These are phyloP conservation scores for Avena atlantica DNA, from an alignment of 176 grass and related monocot species.

Conservation along the genomic window DNA sequence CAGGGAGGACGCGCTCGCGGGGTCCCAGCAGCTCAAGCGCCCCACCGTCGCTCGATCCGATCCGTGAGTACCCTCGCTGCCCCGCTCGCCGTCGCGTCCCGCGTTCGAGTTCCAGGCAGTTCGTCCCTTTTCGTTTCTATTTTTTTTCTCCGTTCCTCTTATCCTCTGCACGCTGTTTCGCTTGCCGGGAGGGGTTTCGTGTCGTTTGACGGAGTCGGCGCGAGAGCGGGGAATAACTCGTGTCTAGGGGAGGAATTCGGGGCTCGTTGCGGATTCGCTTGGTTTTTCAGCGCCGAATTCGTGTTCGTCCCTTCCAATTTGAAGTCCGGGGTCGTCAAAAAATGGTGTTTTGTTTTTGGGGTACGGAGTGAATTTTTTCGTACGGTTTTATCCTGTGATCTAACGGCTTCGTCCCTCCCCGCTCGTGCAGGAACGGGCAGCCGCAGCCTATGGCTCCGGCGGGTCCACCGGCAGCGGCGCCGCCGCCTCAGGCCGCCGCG, in stretches of 20 bases:
- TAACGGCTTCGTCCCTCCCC: slow-evolving; percentile 20
- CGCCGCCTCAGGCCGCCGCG: slow-evolving; percentile 16
- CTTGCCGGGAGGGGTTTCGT: neutral
- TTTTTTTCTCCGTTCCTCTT: neutral
- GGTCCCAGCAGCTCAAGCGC: slow-evolving; percentile 78
- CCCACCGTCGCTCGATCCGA: slow-evolving; percentile 77
- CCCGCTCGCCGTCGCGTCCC: neutral
- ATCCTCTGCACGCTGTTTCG: neutral
- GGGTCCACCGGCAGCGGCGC: neutral
- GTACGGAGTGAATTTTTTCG: neutral
- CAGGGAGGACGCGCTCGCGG: slow-evolving; percentile 71
- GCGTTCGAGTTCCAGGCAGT: neutral
- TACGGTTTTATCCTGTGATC: slow-evolving; percentile 30
- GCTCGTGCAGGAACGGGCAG: slow-evolving; percentile 47
- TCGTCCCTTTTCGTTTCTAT: neutral
- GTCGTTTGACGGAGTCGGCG: slow-evolving; percentile 1
- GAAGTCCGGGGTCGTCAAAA: neutral
- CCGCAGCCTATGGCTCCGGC: slow-evolving; percentile 59
- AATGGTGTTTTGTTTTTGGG: slow-evolving; percentile 21
- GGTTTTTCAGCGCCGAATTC: slow-evolving; percentile 3
- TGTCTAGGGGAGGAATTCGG: neutral
- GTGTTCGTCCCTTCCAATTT: slow-evolving; percentile 7
- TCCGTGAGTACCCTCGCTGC: slow-evolving; percentile 72
- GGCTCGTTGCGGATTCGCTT: neutral
- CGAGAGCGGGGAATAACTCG: neutral